Evolutionary conservation across 108 stramenopile species (phyloP).

Genomic region (Bacterosira constricta): DNA sequence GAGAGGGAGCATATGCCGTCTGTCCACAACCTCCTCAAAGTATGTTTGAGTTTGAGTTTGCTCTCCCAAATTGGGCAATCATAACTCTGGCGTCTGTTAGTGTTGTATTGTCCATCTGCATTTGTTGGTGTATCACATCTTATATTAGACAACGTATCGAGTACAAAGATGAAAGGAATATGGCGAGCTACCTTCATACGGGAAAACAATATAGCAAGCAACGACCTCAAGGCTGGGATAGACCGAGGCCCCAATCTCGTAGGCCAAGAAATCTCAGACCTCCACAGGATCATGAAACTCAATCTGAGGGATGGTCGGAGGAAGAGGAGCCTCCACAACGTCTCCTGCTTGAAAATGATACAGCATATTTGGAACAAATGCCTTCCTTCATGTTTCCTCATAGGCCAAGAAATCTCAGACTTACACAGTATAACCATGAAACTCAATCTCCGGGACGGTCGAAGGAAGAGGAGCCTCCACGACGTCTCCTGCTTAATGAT

Average conservation of each 20-base stretch:
- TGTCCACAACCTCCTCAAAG: neutral
- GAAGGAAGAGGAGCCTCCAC: too few species aligned
- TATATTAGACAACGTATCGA: neutral
- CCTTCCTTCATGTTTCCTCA: neutral
- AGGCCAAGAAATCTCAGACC: neutral
- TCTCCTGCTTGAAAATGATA: neutral
- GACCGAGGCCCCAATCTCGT: neutral
- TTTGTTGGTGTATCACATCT: neutral
- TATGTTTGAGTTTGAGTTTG: neutral
- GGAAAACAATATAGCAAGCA: neutral
- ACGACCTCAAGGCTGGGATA: neutral
- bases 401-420: neutral
- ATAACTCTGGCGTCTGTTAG: neutral
- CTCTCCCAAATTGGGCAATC: neutral
- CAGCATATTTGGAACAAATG: neutral
- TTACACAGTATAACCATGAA: neutral
- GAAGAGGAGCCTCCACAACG: too few species aligned
- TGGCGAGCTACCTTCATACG: neutral
- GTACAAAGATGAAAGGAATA: neutral
- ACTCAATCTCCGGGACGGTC: neutral
- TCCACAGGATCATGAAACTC: neutral
- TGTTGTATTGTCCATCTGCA: neutral
- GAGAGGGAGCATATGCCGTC: neutral
- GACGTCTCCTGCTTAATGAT: neutral
- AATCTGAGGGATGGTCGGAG: neutral